Percentiles rank a stretch among this genome's conserved stretches.
Conservation (phyloP, 768 basidiomycete genomes). For the Mycena rebaudengoi region DNA sequence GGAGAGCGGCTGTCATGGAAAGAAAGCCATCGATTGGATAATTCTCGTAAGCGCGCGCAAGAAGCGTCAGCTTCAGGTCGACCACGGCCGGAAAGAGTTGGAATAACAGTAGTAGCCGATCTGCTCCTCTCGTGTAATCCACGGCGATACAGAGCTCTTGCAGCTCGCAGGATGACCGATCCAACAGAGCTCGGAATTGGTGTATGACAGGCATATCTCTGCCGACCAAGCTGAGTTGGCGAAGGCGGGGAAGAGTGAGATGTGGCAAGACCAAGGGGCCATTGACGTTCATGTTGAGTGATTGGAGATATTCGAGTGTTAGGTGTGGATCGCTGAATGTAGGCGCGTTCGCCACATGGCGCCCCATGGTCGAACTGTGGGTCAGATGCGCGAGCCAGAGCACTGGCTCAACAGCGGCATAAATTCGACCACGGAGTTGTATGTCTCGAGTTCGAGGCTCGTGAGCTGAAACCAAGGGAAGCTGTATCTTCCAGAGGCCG, state of each 20-base stretch:
- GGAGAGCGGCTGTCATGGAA: background rate
- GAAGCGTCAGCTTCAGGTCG: background rate
- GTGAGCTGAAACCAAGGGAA: conserved; percentile 6
- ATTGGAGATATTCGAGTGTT: background rate
- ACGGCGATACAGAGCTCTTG: background rate
- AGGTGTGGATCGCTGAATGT: background rate
- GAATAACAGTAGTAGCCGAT: background rate
- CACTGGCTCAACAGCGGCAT: background rate
- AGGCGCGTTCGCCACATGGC: background rate
- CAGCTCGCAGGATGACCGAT: background rate
- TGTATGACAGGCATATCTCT: background rate
- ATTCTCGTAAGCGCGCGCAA: background rate
- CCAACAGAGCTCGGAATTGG: background rate
- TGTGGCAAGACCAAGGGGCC: background rate
- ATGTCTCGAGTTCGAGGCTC: background rate
- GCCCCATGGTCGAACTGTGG: background rate
- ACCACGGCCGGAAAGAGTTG: background rate
- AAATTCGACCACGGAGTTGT: background rate
- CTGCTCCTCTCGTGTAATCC: background rate
- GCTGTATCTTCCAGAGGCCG: too few species aligned
- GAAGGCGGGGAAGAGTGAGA: conserved; percentile 2
- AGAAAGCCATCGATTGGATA: background rate
- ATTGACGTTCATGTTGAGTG: background rate
- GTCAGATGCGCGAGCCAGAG: background rate
- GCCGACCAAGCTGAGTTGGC: background rate